Percentiles rank a stretch among this genome's conserved stretches.
These are phyloP conservation scores for Daldinia eschscholtzii DNA, from an alignment of 2,329 filamentous ascomycete genomes.

Conservation along the genomic window DNA sequence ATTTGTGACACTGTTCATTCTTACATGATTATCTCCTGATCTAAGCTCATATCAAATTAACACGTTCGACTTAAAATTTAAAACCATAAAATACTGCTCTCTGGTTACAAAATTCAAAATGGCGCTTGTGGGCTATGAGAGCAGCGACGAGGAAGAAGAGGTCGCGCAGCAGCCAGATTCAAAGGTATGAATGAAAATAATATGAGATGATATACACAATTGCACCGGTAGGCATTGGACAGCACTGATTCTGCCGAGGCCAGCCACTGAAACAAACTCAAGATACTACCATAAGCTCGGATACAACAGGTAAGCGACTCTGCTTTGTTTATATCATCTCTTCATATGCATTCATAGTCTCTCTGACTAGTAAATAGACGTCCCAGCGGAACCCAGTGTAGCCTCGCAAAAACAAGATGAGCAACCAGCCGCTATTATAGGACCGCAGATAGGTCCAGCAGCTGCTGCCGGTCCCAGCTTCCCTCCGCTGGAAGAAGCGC, in stretches of 20 bases:
- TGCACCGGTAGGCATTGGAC: slow-evolving; percentile 45
- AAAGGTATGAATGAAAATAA: slow-evolving; percentile 51
- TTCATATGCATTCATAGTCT: not conserved
- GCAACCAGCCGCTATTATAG: slow-evolving; percentile 45
- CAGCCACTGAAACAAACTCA: slow-evolving; percentile 49
- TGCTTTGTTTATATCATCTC: not conserved
- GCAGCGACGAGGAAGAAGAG: slow-evolving; percentile 53
- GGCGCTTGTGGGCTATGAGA: slow-evolving; percentile 52
- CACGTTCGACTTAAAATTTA: not conserved
- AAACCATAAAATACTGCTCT: not conserved
- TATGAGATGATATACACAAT: slow-evolving; percentile 29
- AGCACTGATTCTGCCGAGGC: slow-evolving; percentile 53
- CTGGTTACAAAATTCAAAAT: slow-evolving; percentile 21
- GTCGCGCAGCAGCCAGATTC: slow-evolving; percentile 41
- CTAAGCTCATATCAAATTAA: not conserved
- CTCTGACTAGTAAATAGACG: slow-evolving; percentile 31
- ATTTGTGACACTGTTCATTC: not conserved
- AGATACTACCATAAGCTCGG: slow-evolving; percentile 36
- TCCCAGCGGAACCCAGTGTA: slow-evolving; percentile 25
- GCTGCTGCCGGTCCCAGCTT: slow-evolving; percentile 46
- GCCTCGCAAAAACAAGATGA: slow-evolving; percentile 36
- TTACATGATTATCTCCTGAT: not conserved
- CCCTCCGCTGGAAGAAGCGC: slow-evolving; percentile 52
- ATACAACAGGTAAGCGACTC: slow-evolving; percentile 44
- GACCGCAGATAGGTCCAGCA: slow-evolving; percentile 50